Base-by-base conservation (phyloP, 1,139 yeast species). In the Blastobotrys proliferans region DNA sequence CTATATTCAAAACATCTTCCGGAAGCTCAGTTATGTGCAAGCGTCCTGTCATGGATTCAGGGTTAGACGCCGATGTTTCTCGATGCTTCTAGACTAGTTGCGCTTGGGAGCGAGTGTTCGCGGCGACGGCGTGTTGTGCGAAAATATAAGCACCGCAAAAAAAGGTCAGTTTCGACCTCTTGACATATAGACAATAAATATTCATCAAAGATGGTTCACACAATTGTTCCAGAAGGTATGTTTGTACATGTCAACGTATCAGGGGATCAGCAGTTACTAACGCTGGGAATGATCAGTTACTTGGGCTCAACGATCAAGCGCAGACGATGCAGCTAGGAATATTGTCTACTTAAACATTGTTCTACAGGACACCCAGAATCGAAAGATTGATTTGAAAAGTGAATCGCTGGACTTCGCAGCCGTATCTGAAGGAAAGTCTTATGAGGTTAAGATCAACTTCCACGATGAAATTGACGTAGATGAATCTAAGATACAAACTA, bases 231-330 rank as follows among this genome's bases (percentile, higher is more conserved):
- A 17, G 51, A 49, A 43, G 41, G 50, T 45, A 42, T 19, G 35
- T 3, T 11, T n/a, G n/a, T n/a, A n/a, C n/a, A n/a, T n/a, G n/a
- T n/a, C n/a, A n/a, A n/a, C n/a, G n/a, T n/a, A n/a, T n/a, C n/a
- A n/a, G n/a, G n/a, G n/a, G n/a, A n/a, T n/a, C n/a, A n/a, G n/a
- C 33, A 11, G 19, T n/a, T n/a, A 16, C 35, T 31, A 31, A 31
- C 22, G 13, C 10, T 10, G n/a, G n/a, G n/a, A n/a, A 16, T 10
- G 2, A 44, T 21, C 37, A 75, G 94, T 87, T 40, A 72, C 77
- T 62, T 92, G 98, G 98, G 97, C 98, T 18, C 98, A 92, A 70
- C 85, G 98, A 68, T 87, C 96, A 41, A 79, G 73, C 60, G 81
- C 73, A 17, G 67, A 72, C 5, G 95, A 81, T 30, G 76, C 77